phyloP scores from a whole-genome alignment of 768 basidiomycete genomes.

The Leucosporidium creatinivorum region DNA sequence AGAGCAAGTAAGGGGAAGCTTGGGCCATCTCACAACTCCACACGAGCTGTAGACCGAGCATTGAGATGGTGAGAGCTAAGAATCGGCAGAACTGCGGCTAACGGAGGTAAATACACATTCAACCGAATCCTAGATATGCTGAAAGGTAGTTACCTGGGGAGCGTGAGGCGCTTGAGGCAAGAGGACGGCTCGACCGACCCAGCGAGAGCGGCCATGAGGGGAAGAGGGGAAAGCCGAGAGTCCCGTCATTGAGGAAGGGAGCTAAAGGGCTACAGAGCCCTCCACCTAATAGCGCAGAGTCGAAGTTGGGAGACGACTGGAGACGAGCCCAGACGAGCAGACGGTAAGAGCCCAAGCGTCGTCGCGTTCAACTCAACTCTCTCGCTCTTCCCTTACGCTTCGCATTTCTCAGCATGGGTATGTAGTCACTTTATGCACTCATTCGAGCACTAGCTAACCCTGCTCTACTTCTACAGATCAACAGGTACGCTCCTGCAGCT shows the following conservation, averaged over 20 bases:
- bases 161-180: conserved; percentile 50
- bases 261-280: no score
- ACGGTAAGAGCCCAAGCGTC: no score
- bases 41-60: conserved; percentile 50
- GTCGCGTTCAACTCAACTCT: no score
- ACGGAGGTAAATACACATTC: conserved; percentile 15
- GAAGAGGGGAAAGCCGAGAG: not conserved
- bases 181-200: conserved; percentile 22
- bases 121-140: conserved; percentile 17
- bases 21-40: conserved; percentile 97
- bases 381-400: no score
- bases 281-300: no score
- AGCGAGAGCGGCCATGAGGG: not conserved
- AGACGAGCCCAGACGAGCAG: no score
- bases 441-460: not conserved
- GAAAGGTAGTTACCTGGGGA: conserved; percentile 10
- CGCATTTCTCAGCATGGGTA: not conserved
- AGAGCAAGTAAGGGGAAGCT: conserved; percentile 69
- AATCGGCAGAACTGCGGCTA: not conserved
- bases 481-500: not conserved
- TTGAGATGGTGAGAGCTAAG: not conserved
- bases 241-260: not conserved
- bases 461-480: not conserved
- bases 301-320: no score
- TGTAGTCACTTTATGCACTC: not conserved